Evolutionary conservation across 2,329 filamentous ascomycete species (phyloP).

Genomic region (Stemphylium vesicarium): DNA sequence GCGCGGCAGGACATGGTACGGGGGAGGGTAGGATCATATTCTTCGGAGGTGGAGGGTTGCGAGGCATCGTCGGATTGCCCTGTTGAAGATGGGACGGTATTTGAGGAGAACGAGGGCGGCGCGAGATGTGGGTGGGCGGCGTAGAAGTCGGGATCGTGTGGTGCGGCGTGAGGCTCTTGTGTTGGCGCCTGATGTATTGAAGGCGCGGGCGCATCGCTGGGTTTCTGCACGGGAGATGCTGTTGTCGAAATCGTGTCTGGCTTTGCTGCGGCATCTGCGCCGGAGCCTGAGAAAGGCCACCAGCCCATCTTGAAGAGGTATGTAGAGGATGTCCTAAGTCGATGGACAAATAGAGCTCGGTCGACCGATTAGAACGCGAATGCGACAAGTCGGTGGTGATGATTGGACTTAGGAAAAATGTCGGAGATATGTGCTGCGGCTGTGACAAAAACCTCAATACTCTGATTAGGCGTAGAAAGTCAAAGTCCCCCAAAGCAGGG

Average conservation of each 20-base stretch:
- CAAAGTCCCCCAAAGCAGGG: background rate
- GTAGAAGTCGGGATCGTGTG: slow-evolving; percentile 59
- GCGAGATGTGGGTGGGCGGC: slow-evolving; percentile 59
- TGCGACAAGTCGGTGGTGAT: background rate
- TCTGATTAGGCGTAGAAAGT: too few species aligned
- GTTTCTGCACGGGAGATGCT: slow-evolving; percentile 6
- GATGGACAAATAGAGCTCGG: background rate
- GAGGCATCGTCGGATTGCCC: background rate
- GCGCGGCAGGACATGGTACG: slow-evolving; percentile 85
- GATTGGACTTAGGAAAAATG: too few species aligned
- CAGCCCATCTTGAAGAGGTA: slow-evolving; percentile 22
- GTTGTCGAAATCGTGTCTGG: slow-evolving; percentile 16
- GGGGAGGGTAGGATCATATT: slow-evolving; percentile 61
- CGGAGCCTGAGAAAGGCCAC: slow-evolving; percentile 33
- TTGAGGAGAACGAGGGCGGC: slow-evolving; percentile 28
- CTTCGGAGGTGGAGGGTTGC: slow-evolving; percentile 18
- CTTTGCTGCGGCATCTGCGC: slow-evolving; percentile 19
- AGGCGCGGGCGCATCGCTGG: slow-evolving; percentile 12
- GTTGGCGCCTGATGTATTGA: slow-evolving; percentile 7
- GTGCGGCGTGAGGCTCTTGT: slow-evolving; percentile 47
- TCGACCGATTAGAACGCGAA: background rate
- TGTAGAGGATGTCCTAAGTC: background rate
- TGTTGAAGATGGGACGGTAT: slow-evolving; percentile 15
- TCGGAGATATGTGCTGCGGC: too few species aligned
- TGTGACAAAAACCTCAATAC: too few species aligned